Conservation (phyloP, 2,329 filamentous ascomycete genomes). For the Aspergillus amoenus region DNA sequence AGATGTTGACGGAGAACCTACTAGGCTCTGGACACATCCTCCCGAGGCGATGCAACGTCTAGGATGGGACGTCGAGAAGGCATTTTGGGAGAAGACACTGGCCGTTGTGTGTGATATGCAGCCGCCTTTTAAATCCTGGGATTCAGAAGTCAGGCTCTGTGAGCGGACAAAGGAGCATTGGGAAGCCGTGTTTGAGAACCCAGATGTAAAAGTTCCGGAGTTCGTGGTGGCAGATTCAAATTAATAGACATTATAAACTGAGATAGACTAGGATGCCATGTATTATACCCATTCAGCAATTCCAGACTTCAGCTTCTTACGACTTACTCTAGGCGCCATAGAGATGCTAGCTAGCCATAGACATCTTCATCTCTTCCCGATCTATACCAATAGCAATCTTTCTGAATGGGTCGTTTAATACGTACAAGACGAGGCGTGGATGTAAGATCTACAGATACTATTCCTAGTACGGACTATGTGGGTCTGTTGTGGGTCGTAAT, state of each 20-base stretch:
- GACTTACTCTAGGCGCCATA: no score
- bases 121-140: background rate
- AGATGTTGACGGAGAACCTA: background rate
- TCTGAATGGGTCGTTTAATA: background rate
- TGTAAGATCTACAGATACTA: no score
- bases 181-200: background rate
- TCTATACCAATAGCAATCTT: no score
- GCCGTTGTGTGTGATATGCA: background rate
- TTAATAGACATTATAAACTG: background rate
- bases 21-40: background rate
- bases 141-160: background rate
- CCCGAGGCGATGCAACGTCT: background rate
- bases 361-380: no score
- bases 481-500: no score
- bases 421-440: background rate
- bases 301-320: no score
- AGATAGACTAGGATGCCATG: no score
- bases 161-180: background rate
- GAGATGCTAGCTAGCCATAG: no score
- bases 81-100: background rate
- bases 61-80: background rate
- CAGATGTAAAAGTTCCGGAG: background rate
- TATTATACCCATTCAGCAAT: no score
- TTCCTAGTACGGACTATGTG: fast-evolving
- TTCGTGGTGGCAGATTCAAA: background rate